These are phyloP conservation scores for Camellia japonica DNA, from an alignment of 148 eudicot species.

Conservation along the genomic window DNA sequence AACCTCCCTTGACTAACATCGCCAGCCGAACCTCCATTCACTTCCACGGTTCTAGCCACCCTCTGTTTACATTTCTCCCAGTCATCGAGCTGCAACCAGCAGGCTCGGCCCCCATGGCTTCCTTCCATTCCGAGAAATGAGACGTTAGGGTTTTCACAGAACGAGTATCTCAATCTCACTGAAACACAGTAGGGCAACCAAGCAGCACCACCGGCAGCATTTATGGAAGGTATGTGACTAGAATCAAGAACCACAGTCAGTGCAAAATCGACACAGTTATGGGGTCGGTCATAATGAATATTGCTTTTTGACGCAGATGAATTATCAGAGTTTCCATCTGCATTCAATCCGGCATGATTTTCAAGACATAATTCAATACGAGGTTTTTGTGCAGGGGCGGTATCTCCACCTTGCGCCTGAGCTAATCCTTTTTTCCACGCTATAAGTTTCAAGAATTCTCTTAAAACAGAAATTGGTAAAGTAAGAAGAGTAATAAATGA, in stretches of 20 bases:
- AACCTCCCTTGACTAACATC: constrained; percentile 85
- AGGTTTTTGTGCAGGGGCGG: constrained; percentile 83
- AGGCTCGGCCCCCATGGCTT: constrained; percentile 95
- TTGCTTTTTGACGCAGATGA: constrained; percentile 83
- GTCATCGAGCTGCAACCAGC: constrained; percentile 75
- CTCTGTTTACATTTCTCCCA: constrained; percentile 91
- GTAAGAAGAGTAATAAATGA: constrained; percentile 95
- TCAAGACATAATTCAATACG: constrained; percentile 96
- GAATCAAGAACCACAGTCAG: constrained; percentile 91
- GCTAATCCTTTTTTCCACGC: constrained; percentile 90
- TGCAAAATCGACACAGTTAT: constrained; percentile 79
- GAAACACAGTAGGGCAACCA: constrained; percentile 97
- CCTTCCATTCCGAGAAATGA: constrained; percentile 92
- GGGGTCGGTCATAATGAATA: constrained; percentile 79
- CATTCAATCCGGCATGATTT: constrained; percentile 71
- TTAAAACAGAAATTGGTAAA: constrained; percentile 79
- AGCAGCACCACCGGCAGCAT: constrained; percentile 97
- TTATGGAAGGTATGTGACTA: constrained; percentile 75
- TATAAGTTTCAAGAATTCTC: constrained; percentile 90
- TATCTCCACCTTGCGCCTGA: constrained; percentile 81
- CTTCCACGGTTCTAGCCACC: constrained; percentile 70
- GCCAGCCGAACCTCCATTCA: constrained; percentile 44
- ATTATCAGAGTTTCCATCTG: constrained; percentile 60
- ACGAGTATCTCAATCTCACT: constrained; percentile 75
- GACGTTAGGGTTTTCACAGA: constrained; percentile 66